phyloP scores from a whole-genome alignment of 2,329 filamentous ascomycete genomes.

The Scytalidium lignicola region DNA sequence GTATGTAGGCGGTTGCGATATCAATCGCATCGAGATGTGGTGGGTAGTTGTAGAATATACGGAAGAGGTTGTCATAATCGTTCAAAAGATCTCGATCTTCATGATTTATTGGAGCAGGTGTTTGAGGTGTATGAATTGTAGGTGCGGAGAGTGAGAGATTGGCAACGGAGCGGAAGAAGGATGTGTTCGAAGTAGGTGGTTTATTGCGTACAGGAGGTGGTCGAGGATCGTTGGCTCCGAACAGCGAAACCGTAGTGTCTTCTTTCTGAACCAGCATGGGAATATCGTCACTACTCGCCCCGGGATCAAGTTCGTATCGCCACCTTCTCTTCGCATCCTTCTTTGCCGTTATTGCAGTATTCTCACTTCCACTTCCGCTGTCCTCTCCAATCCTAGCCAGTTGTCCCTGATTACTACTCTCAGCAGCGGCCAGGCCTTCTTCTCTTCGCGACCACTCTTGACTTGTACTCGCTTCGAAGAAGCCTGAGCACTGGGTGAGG shows the following conservation, averaged over 20 bases:
- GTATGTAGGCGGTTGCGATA: conserved; percentile 87
- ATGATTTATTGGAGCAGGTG: conserved; percentile 41
- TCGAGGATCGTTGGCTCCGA: conserved; percentile 43
- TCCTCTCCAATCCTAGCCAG: conserved; percentile 49
- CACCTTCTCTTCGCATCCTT: conserved; percentile 50
- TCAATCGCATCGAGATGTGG: conserved; percentile 78
- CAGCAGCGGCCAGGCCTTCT: conserved; percentile 10
- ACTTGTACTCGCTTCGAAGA: conserved; percentile 83
- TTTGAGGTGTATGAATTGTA: conserved; percentile 43
- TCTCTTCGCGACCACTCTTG: conserved; percentile 62
- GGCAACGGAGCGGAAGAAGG: conserved; percentile 84
- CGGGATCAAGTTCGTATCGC: conserved; percentile 83
- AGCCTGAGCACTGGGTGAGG: conserved; percentile 83
- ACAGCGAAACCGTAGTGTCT: conserved; percentile 44
- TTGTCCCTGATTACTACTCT: conserved; percentile 24
- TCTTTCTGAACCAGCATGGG: conserved; percentile 87
- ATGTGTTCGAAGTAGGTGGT: conserved; percentile 54
- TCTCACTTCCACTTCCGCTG: conserved; percentile 29
- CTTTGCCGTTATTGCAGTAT: conserved; percentile 16
- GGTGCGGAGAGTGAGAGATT: conserved; percentile 58
- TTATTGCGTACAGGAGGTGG: conserved; percentile 57
- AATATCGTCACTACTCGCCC: conserved; percentile 66
- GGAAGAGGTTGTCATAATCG: conserved; percentile 93
- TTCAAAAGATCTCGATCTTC: conserved; percentile 72
- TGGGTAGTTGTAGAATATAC: conserved; percentile 91